Conservation (phyloP, 1,139 yeast species). For the Geotrichum fermentans region DNA sequence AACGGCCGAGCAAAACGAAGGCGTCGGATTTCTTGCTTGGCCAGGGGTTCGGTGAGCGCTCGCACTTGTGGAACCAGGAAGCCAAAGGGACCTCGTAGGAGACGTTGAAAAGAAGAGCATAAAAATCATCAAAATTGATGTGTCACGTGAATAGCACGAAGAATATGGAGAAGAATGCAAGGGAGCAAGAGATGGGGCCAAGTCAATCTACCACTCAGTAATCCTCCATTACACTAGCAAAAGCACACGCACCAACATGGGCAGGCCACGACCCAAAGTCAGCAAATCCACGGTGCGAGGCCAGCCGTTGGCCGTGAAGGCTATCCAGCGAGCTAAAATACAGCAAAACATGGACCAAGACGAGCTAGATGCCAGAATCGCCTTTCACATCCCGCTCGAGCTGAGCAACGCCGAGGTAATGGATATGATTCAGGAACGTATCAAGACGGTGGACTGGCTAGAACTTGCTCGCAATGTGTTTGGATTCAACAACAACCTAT, state of each 20-base stretch:
- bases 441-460: neutral
- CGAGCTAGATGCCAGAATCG: neutral
- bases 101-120: neutral
- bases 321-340: constrained; percentile 4
- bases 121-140: too few relatives aligned
- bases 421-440: neutral
- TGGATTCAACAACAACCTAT: neutral
- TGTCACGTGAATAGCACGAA: neutral
- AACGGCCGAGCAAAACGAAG: too few relatives aligned
- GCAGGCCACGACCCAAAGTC: constrained; percentile 15
- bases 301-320: constrained; percentile 14
- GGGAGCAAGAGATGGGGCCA: too few relatives aligned
- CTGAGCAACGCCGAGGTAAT: constrained; percentile 2
- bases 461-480: neutral
- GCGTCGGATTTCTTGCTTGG: too few relatives aligned
- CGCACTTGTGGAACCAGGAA: too few relatives aligned
- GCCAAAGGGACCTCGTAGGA: too few relatives aligned
- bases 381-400: constrained; percentile 4
- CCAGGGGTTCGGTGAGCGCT: too few relatives aligned
- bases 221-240: too few relatives aligned
- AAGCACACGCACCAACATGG: neutral
- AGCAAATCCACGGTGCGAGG: constrained; percentile 11
- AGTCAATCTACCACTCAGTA: too few relatives aligned
- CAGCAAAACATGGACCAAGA: constrained; percentile 1
- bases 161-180: too few relatives aligned